Evolutionary conservation across 1,284 basidiomycete genomes (phyloP).

Genomic region (Takashimella tepidaria): DNA sequence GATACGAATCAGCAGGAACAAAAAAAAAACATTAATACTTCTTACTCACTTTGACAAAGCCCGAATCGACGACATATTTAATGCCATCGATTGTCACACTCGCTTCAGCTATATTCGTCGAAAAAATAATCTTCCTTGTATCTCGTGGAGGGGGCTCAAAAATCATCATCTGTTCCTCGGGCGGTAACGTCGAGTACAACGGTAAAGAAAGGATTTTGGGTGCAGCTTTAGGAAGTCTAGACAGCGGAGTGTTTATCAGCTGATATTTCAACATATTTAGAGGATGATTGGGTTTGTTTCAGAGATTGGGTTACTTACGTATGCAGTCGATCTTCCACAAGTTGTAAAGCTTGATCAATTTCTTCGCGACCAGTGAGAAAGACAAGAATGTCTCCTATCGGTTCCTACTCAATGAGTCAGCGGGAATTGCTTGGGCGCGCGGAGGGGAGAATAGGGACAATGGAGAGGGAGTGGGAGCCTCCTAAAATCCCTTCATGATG

Average conservation of each 20-base stretch:
- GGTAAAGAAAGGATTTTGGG: constrained; percentile 64
- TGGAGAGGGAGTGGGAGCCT: too few relatives aligned
- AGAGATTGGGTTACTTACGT: constrained; percentile 53
- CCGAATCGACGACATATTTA: constrained; percentile 90
- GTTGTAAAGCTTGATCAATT: constrained; percentile 81
- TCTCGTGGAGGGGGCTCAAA: constrained; percentile 71
- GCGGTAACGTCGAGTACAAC: constrained; percentile 80
- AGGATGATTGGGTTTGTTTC: constrained; percentile 10
- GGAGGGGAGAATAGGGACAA: too few relatives aligned
- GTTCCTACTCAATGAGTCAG: constrained; percentile 53
- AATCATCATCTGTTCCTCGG: constrained; percentile 76
- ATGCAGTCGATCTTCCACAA: constrained; percentile 69
- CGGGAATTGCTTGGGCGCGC: too few relatives aligned
- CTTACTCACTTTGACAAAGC: constrained; percentile 77
- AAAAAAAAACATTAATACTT: not conserved
- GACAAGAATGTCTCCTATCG: constrained; percentile 78
- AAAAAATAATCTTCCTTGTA: constrained; percentile 80
- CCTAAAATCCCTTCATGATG: too few relatives aligned
- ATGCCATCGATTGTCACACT: constrained; percentile 96
- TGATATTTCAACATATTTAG: not conserved
- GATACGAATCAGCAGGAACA: constrained; percentile 15
- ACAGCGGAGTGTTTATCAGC: not conserved
- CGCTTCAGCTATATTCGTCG: constrained; percentile 96
- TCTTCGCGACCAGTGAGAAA: constrained; percentile 97
- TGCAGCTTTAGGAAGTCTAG: constrained; percentile 62